These are phyloP conservation scores for Dentipellis fragilis DNA, from an alignment of 768 basidiomycete species.

Conservation along the genomic window DNA sequence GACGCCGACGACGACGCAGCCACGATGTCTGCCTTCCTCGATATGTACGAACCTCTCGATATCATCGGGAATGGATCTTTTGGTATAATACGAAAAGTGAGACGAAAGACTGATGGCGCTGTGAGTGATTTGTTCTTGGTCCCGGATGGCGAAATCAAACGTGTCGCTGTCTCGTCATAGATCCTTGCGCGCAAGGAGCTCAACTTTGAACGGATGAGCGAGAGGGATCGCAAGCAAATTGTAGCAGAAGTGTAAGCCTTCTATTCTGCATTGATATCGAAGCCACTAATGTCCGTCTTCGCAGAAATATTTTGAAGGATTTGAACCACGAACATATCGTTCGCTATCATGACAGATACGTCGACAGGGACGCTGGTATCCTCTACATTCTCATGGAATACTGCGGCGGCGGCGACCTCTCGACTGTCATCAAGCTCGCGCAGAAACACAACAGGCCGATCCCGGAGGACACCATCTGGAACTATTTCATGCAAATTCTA, in stretches of 20 bases:
- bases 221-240: conserved; percentile 93
- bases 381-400: conserved; percentile 99
- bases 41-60: conserved; percentile 79
- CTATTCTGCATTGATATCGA: background rate
- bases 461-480: conserved; percentile 91
- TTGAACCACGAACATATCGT: conserved; percentile 94
- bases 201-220: conserved; percentile 95
- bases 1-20: background rate
- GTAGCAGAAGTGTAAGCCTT: conserved; percentile 89
- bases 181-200: conserved; percentile 89
- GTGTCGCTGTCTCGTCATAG: conserved; percentile 24
- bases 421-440: conserved; percentile 74
- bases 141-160: conserved; percentile 3
- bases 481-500: conserved; percentile 88
- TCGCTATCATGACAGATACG: conserved; percentile 84
- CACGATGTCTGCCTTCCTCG: conserved; percentile 35
- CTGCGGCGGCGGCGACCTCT: conserved; percentile 94
- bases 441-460: conserved; percentile 59
- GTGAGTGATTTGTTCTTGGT: conserved; percentile 36
- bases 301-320: conserved; percentile 92
- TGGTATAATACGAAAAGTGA: conserved; percentile 94
- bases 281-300: background rate
- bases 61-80: conserved; percentile 96
- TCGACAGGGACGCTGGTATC: conserved; percentile 84
- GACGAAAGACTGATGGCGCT: conserved; percentile 70